Evolutionary conservation across 2,329 filamentous ascomycete species (phyloP), one percentile per base, ranked within the genome.

Genomic region (Diaporthe helianthi): DNA sequence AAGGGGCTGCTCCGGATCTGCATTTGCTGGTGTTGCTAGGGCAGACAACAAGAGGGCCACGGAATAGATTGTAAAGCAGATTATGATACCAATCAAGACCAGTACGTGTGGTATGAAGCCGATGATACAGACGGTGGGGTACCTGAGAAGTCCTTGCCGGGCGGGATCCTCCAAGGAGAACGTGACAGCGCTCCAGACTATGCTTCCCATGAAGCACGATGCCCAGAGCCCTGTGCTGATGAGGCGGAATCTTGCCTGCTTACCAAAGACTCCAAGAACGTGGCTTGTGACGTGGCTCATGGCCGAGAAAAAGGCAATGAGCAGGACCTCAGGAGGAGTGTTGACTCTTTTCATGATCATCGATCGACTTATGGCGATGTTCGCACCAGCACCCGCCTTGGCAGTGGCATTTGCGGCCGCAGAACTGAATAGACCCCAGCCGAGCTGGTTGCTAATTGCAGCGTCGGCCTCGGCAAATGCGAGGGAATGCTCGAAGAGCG

Each of bases 391-490:
- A 2, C 65, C 71, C 4, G 80, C 75, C 33, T 82, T 80, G 15
- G 81, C 79, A 53, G 85, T 83, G 66, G 86, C 78, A 24, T 81
- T 82, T 1, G 83, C 72, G 33, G 78, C 73, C 67, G 73, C 76
- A 55, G 78, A 83, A 83, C 68, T 85, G 75, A 92, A 91, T 0
- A 89, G 75, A 0, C 90, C 89, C 79, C 94, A 88, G 15, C 91
- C 91, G 17, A 97, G 86, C 63, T 94, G 92, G 73, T 90, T 92
- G 74, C 90, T 90, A 54, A 98, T 90, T 72, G 94, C 92, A 36
- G 93, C 91, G 78, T 99, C 96, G 10, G 95, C 95, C 79, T 99
- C 96, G 13, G 95, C 93, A 81, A 98, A 99, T 2, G 95, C 95
- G 10, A 99, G 84, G 0, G 94, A 98, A 76, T 98, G 94, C 78